phyloP scores from a whole-genome alignment of 257 asterid species.

The Galeopsis tetrahit region DNA sequence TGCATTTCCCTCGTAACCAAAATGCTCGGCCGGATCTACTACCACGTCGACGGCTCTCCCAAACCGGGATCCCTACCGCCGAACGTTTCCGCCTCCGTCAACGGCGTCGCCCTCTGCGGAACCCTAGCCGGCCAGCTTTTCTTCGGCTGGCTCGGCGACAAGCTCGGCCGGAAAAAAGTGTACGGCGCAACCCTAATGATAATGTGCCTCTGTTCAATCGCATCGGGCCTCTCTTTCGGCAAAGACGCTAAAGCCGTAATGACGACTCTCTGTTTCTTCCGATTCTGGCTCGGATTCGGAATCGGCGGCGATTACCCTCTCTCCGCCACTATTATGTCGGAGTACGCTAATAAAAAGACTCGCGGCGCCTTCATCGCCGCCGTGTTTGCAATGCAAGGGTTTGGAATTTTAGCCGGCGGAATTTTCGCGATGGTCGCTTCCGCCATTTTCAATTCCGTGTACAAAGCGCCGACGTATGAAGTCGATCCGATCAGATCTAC shows the following conservation, averaged over 20 bases:
- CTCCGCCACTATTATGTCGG: conserved; percentile 61
- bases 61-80: conserved; percentile 59
- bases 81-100: conserved; percentile 52
- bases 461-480: conserved; percentile 38
- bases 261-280: conserved; percentile 56
- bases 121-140: conserved; percentile 40
- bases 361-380: conserved; percentile 59
- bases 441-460: conserved; percentile 32
- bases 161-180: conserved; percentile 48
- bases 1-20: conserved; percentile 60
- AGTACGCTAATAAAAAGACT: conserved; percentile 49
- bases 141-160: conserved; percentile 54
- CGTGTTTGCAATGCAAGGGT: conserved; percentile 59
- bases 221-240: conserved; percentile 54
- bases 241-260: conserved; percentile 40
- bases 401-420: conserved; percentile 52
- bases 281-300: conserved; percentile 59
- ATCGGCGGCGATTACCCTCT: conserved; percentile 62
- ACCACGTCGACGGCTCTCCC: conserved; percentile 36
- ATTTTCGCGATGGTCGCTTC: conserved; percentile 46
- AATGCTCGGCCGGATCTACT: conserved; percentile 55
- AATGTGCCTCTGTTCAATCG: conserved; percentile 50
- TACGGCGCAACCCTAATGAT: conserved; percentile 47
- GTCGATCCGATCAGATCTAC: conserved; percentile 44
- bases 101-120: conserved; percentile 54